Percentiles rank a stretch among this genome's conserved stretches.
These are phyloP conservation scores for Ogataea allantospora DNA, from an alignment of 805 yeast genomes.

Conservation along the genomic window DNA sequence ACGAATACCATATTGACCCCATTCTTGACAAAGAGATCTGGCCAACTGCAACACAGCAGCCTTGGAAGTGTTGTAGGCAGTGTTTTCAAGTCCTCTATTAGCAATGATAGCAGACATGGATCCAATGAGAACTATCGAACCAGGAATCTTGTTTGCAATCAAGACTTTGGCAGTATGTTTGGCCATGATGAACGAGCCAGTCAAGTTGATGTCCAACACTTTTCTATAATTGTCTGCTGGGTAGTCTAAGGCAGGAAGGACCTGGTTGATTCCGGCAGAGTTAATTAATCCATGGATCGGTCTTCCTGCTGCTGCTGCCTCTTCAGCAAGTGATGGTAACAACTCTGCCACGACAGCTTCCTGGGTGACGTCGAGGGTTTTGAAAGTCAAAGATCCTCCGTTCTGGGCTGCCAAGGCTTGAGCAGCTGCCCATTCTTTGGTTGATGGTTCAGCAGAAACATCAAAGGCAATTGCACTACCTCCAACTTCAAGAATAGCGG, in stretches of 20 bases:
- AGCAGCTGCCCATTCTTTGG: constrained; percentile 17
- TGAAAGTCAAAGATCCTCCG: constrained; percentile 12
- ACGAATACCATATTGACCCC: constrained; percentile 51
- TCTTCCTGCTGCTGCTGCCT: constrained; percentile 13
- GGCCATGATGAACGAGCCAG: constrained; percentile 20
- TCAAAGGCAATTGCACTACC: constrained; percentile 18
- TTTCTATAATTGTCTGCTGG: constrained; percentile 15
- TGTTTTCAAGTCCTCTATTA: constrained; percentile 49
- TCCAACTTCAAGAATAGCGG: constrained; percentile 17
- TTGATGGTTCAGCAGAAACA: constrained; percentile 11
- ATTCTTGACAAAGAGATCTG: constrained; percentile 44
- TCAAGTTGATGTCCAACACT: constrained; percentile 15
- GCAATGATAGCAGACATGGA: constrained; percentile 53
- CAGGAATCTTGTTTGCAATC: constrained; percentile 23
- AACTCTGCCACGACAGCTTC: constrained; percentile 13
- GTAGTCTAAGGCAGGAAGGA: constrained; percentile 18
- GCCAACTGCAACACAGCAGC: constrained; percentile 47
- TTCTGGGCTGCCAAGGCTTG: constrained; percentile 10
- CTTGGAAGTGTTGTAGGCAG: constrained; percentile 47
- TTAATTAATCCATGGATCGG: constrained; percentile 17
- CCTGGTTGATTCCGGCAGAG: constrained; percentile 20
- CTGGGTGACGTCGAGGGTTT: constrained; percentile 17
- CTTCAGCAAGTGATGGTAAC: constrained; percentile 7
- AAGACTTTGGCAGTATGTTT: constrained; percentile 18
- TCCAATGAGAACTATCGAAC: constrained; percentile 51